A percentile compares a stretch with the other conserved stretches of the same genome.
These are phyloP conservation scores for Corylus americana DNA, from an alignment of 306 rosid genomes.

Conservation along the genomic window DNA sequence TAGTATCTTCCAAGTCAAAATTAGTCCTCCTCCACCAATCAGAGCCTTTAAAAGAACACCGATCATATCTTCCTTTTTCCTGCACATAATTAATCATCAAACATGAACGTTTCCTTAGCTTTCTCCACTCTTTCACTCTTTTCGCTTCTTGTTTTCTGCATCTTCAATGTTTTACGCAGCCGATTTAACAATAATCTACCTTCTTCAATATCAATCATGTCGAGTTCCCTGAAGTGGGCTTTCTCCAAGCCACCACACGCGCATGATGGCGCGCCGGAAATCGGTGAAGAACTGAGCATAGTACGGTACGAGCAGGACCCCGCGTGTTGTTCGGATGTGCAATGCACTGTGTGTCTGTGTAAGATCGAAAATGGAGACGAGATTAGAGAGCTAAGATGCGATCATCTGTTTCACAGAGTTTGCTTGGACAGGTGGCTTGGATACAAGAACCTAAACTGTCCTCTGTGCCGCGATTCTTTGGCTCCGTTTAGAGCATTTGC, in stretches of 20 bases:
- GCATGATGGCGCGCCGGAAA: background rate
- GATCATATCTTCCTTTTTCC: no score
- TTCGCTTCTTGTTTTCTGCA: background rate
- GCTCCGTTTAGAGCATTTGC: constrained; percentile 3
- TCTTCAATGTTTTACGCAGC: no score
- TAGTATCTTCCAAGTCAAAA: no score
- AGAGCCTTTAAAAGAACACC: no score
- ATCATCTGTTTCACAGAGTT: constrained; percentile 35
- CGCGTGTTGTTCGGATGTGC: background rate
- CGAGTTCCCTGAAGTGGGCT: constrained; percentile 3
- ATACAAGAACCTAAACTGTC: constrained; percentile 33
- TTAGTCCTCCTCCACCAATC: no score
- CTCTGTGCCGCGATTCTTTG: constrained; percentile 48
- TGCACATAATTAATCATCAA: background rate
- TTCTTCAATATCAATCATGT: no score
- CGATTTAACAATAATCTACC: no score
- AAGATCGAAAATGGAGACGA: constrained; percentile 48
- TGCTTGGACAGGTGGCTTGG: constrained; percentile 51
- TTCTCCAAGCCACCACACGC: constrained; percentile 11
- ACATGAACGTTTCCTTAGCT: background rate
- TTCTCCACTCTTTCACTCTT: background rate
- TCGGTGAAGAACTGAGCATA: background rate
- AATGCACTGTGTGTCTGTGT: constrained; percentile 47
- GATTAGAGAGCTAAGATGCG: constrained; percentile 43
- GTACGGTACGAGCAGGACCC: background rate